Percentiles rank a stretch among this genome's conserved stretches.
Evolutionary conservation across 2,329 filamentous ascomycete genomes (phyloP).

Genomic region (Chaetomiaceae sp.): DNA sequence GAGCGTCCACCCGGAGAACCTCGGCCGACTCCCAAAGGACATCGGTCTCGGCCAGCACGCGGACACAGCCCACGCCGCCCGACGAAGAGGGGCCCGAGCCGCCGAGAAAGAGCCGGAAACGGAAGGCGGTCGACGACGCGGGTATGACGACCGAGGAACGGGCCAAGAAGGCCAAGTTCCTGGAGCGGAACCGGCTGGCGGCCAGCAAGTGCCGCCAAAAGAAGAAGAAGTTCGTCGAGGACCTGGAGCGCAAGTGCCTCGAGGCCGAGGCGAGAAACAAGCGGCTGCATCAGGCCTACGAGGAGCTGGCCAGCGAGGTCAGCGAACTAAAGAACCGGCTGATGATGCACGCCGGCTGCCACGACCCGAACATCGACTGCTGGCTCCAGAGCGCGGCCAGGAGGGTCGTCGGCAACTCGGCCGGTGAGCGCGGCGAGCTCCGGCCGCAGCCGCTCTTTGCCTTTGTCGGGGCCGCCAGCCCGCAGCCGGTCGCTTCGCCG

Average conservation of each 20-base stretch:
- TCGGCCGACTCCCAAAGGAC: slow-evolving; percentile 21
- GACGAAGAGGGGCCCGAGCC: slow-evolving; percentile 23
- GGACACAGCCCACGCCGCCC: slow-evolving; percentile 22
- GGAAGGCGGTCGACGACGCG: too few species aligned
- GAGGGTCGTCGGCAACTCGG: slow-evolving; percentile 43
- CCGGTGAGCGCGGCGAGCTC: too few species aligned
- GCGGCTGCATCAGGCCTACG: slow-evolving; percentile 41
- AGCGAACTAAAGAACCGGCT: slow-evolving; percentile 46
- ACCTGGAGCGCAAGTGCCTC: slow-evolving; percentile 44
- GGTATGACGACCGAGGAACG: slow-evolving; percentile 36
- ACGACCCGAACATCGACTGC: slow-evolving; percentile 48
- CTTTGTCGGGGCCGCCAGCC: slow-evolving; percentile 7
- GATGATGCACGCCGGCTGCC: slow-evolving; percentile 50
- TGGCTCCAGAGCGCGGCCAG: slow-evolving; percentile 52
- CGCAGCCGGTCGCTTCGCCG: slow-evolving; percentile 10
- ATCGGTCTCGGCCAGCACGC: slow-evolving; percentile 19
- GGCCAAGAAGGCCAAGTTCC: slow-evolving; percentile 51
- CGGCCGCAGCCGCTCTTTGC: slow-evolving; percentile 13
- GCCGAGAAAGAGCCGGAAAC: slow-evolving; percentile 23
- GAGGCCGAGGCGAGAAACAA: slow-evolving; percentile 42
- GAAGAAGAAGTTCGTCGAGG: slow-evolving; percentile 50
- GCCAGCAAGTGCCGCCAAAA: slow-evolving; percentile 72
- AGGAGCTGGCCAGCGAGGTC: slow-evolving; percentile 41
- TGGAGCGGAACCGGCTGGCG: slow-evolving; percentile 67
- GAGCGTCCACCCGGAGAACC: slow-evolving; percentile 18